Conservation (phyloP, 306 rosid species). For the Leucaena leucocephala region DNA sequence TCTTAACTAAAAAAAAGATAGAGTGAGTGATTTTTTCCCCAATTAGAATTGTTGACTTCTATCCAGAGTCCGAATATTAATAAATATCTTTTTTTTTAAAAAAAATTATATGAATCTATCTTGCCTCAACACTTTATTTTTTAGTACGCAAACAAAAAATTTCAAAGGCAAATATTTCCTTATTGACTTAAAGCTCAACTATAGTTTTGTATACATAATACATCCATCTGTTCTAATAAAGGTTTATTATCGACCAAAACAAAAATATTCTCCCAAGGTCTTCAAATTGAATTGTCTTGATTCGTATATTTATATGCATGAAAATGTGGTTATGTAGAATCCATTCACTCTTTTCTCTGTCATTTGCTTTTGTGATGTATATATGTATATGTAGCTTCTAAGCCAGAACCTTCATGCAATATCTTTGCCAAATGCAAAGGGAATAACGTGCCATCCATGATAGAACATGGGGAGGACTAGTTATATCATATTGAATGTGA, state of each 20-base stretch:
- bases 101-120: neutral
- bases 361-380: neutral
- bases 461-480: neutral
- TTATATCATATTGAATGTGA: neutral
- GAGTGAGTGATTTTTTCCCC: no score
- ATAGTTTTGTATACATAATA: neutral
- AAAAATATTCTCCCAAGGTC: neutral
- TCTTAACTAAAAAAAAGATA: neutral
- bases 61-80: neutral
- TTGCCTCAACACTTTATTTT: neutral
- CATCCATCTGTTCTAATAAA: neutral
- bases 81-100: neutral
- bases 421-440: neutral
- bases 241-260: neutral
- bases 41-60: neutral
- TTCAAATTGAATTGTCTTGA: neutral
- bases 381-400: neutral
- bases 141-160: neutral
- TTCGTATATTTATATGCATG: no score
- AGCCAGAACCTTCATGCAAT: neutral
- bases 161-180: neutral
- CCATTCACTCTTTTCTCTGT: no score
- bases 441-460: slow-evolving; percentile 12
- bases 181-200: neutral
- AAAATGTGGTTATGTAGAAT: no score